Conservation (phyloP, 306 rosid genomes). For the Herpetospermum pedunculosum region DNA sequence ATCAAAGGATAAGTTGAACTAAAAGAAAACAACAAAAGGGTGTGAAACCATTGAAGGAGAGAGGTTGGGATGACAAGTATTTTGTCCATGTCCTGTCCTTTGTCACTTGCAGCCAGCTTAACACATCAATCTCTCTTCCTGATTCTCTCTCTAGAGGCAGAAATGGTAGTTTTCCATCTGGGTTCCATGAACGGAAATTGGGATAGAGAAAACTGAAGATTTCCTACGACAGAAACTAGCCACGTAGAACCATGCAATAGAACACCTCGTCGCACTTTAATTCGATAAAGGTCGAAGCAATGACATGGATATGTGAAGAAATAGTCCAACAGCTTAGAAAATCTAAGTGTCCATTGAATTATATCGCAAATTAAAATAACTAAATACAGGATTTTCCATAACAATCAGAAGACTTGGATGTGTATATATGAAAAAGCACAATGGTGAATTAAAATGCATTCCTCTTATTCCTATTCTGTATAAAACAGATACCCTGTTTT, state of each 20-base stretch:
- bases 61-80: too few relatives aligned
- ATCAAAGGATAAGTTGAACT: neutral
- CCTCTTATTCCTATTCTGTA: neutral
- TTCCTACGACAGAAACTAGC: neutral
- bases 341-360: neutral
- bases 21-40: neutral
- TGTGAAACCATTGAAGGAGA: neutral
- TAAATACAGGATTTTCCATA: neutral
- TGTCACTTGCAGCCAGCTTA: neutral
- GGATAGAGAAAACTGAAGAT: neutral
- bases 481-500: neutral
- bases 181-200: neutral
- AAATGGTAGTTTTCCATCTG: neutral
- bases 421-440: neutral
- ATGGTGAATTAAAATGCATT: neutral
- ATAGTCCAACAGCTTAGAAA: neutral
- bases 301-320: neutral
- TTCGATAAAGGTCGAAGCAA: neutral
- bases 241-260: neutral
- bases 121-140: neutral
- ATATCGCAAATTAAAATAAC: neutral
- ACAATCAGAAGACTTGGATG: neutral
- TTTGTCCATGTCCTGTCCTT: constrained; percentile 25
- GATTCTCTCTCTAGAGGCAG: neutral
- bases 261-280: neutral